These are phyloP conservation scores for Thermomucor indicae-seudaticae DNA, from an alignment of 371 early-diverging fungal genomes.

Conservation along the genomic window DNA sequence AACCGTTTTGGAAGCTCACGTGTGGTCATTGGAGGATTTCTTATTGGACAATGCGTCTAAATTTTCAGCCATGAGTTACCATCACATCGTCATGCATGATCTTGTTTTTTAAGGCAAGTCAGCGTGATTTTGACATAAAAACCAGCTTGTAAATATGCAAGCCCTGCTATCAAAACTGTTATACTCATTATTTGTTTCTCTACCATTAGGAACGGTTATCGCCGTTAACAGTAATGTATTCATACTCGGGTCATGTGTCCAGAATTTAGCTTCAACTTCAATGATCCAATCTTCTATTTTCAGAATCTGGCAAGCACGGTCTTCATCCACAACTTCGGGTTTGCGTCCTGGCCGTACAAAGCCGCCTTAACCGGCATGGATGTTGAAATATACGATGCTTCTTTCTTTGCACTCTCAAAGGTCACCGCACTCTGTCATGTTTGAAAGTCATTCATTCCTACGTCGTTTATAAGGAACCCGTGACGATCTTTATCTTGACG, in stretches of 20 bases:
- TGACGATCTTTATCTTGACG: conserved; percentile 57
- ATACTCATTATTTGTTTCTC: too few species aligned
- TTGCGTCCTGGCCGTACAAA: conserved; percentile 93
- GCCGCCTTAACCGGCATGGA: conserved; percentile 94
- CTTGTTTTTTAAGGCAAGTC: too few species aligned
- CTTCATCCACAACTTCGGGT: conserved; percentile 79
- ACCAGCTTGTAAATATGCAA: too few species aligned
- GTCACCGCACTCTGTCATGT: conserved; percentile 71
- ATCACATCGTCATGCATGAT: too few species aligned
- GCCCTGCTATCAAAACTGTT: too few species aligned
- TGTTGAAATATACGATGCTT: conserved; percentile 85
- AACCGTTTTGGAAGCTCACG: too few species aligned
- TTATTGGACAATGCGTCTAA: too few species aligned
- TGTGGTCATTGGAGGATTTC: too few species aligned
- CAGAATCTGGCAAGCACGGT: conserved; percentile 76
- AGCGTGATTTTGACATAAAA: too few species aligned
- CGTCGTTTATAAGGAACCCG: neutral
- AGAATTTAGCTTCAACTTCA: conserved; percentile 79
- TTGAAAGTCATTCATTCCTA: neutral
- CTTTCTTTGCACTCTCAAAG: conserved; percentile 75
- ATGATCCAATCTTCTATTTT: conserved; percentile 80
- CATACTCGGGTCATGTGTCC: conserved; percentile 93
- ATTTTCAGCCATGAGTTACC: too few species aligned
- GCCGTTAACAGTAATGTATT: conserved; percentile 92
- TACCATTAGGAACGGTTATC: conserved; percentile 74